Evolutionary conservation across 2,329 filamentous ascomycete genomes (phyloP), one percentile per base, ranked within the genome.

Genomic region (Bretziella fagacearum): DNA sequence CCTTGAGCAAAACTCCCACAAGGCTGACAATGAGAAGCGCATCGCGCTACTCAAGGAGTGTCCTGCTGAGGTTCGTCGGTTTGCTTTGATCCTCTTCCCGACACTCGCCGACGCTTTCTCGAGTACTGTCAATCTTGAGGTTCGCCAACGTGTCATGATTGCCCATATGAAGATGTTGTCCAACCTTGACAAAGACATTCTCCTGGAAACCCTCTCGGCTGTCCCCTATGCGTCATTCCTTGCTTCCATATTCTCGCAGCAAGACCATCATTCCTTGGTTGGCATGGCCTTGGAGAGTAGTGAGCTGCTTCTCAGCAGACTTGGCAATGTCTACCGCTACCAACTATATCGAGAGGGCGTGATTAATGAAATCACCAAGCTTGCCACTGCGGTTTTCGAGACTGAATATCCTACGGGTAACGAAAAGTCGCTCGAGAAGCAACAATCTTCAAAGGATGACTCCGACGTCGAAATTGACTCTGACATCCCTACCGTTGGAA

Each of bases 161-260:
- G 91, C 89, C n/a, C 91, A 98, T 57, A 67, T 96, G 37, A 96
- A 96, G 65, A 96, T 98, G 85, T 72, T 98, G 7, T 94, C 86
- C 10, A 94, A 95, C 54, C 65, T 98, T n/a, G 85, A 95, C 55
- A 78, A 77, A 36, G 70, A 73, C 30, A 85, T 98, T 44, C 72
- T 98, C 3, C 73, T 84, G 52, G 89, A 95, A 55, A 82, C 89
- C 6, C 65, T 98, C 25, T 81, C 81, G 22, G 75, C 84, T 13
- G 87, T 98, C 1, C 84, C 91, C 0, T 98, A 96, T 61, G 86
- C 91, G 2, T 98, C 93, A 0, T 95, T 94, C 59, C 65, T 98
- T 25, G 91, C 91, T 2, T 86, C 89, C 0, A 98, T 98, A 51
- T 67, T 98, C 15, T 94, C 89, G 0, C 91, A 98, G 56, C 82